phyloP scores from a whole-genome alignment of 1,284 basidiomycete genomes.

The Hemileia vastatrix region DNA sequence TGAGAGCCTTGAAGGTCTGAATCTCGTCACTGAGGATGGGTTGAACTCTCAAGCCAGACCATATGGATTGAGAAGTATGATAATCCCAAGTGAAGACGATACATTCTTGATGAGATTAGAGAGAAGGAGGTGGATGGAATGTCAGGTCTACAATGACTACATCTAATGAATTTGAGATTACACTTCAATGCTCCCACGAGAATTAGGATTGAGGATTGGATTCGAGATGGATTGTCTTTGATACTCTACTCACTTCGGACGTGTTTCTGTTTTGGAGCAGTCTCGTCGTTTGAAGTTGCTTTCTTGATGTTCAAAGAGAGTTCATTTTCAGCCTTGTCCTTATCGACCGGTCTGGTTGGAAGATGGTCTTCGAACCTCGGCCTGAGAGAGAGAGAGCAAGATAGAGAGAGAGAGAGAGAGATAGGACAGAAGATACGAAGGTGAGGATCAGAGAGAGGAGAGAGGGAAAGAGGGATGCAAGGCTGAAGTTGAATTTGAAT shows the following conservation, averaged over 20 bases:
- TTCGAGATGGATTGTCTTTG: not conserved
- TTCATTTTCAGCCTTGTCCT: conserved; percentile 41
- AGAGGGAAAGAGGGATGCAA: not conserved
- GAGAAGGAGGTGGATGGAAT: too few relatives aligned
- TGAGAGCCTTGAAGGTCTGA: conserved; percentile 45
- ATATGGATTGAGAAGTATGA: conserved; percentile 41
- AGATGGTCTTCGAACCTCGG: conserved; percentile 16
- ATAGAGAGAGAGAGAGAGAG: too few relatives aligned
- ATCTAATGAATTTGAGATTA: not conserved
- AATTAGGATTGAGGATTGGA: not conserved
- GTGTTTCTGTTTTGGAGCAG: conserved; percentile 44
- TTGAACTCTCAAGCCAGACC: conserved; percentile 41
- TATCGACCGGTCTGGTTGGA: conserved; percentile 40
- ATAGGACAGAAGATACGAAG: too few relatives aligned
- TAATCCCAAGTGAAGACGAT: conserved; percentile 46
- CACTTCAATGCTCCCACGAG: too few relatives aligned
- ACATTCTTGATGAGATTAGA: conserved; percentile 28
- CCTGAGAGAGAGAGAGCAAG: not conserved
- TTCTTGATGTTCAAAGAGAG: conserved; percentile 42
- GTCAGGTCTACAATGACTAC: conserved; percentile 6
- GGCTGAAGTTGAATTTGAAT: not conserved
- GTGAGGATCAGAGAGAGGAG: not conserved
- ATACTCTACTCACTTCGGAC: conserved; percentile 37
- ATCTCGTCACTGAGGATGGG: conserved; percentile 43
- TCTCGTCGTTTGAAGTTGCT: conserved; percentile 40